These are phyloP conservation scores for Fusarium euwallaceae DNA, from an alignment of 2,329 filamentous ascomycete species.

Conservation along the genomic window DNA sequence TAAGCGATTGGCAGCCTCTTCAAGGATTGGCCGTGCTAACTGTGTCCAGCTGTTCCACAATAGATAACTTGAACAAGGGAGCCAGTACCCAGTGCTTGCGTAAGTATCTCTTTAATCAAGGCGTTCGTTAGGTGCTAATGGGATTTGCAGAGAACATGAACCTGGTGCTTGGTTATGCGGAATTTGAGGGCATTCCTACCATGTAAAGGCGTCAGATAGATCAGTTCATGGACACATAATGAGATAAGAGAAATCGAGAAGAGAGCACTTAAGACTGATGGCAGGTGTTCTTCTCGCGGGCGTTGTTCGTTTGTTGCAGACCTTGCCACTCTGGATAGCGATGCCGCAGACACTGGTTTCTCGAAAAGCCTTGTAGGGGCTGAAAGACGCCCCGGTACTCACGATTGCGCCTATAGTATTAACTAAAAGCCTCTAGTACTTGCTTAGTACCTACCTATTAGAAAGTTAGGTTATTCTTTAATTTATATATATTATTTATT, in stretches of 20 bases:
- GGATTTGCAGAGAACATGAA: constrained; percentile 84
- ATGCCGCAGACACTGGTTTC: neutral
- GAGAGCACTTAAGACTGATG: neutral
- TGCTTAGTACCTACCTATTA: neutral
- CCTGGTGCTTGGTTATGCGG: constrained; percentile 84
- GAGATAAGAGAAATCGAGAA: neutral
- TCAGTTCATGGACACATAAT: neutral
- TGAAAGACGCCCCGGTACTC: neutral
- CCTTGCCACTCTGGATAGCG: neutral
- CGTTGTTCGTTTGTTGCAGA: neutral
- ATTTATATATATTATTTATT: too few species aligned
- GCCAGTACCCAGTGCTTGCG: neutral
- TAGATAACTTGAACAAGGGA: neutral
- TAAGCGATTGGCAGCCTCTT: neutral
- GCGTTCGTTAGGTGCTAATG: constrained; percentile 65
- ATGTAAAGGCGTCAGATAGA: constrained; percentile 48
- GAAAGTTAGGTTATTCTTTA: too few species aligned
- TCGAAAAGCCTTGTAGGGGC: neutral
- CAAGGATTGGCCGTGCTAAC: neutral
- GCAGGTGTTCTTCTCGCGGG: too few species aligned
- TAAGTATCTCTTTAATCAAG: neutral
- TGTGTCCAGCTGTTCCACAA: neutral
- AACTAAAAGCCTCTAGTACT: too few species aligned
- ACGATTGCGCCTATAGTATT: neutral
- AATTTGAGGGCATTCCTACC: constrained; percentile 86